Base-by-base conservation (phyloP, 345 rosid species). In the Moringa oleifera region DNA sequence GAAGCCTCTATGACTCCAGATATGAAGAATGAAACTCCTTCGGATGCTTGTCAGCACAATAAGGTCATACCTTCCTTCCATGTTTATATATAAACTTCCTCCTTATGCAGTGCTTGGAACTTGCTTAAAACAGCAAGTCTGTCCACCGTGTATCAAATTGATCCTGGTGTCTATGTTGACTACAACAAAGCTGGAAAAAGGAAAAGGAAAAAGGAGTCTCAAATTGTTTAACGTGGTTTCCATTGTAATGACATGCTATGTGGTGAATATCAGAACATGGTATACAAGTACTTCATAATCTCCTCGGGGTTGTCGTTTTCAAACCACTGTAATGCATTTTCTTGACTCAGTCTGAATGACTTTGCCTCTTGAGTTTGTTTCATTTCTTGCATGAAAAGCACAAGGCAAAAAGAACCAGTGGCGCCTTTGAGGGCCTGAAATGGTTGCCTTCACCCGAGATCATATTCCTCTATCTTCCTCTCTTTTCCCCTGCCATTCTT, bases 1-100 rank as follows among this genome's bases (percentile, higher is more conserved):
- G 81, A 75, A 61, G 60, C 69, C 61, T 64, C 68, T 59, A 68
- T 68, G 54, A 59, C 75, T 74, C 66, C 75, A 57, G 67, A 64
- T 61, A 52, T 52, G 21, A 73, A 73, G 66, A 73, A 17, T 55
- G 61, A 75, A 22, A 58, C 58, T 50, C 60, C 62, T 60, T 70
- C 71, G 55, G 56, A 63, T 71, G 57, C 64, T 65, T 59, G 67
- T 53, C 73, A 51, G 41, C 47, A 50, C 49, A 37, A 49, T 23
- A 67, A 77, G 86, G 91, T 86, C 28, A n/a, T 52, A 0, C 51
- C 19, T 53, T 54, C 9, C 22, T 58, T 60, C 24, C 61, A 25
- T 50, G 23, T 52, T 22, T 21, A 33, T 62, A 18, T 9, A 41
- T 41, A 16, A 41, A 15, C 47, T 41, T 41, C 47, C 47, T 41